A percentile compares a stretch with the other conserved stretches of the same genome.
Conservation (phyloP, 192 early-diverging fungal genomes). For the Coemansia biformis region DNA sequence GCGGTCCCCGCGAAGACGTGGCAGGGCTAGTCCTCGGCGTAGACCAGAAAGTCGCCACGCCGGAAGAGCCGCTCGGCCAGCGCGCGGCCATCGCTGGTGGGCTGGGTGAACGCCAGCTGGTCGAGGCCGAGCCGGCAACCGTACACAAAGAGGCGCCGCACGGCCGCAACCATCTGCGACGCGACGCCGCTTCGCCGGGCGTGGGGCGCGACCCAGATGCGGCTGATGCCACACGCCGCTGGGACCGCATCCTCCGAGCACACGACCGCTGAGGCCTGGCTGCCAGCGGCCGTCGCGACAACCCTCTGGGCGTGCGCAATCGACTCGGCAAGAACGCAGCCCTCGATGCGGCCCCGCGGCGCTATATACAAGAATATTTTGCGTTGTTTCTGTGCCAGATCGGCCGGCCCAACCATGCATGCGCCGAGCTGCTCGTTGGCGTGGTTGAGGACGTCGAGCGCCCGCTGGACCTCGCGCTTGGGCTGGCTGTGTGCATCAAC, state of each 20-base stretch:
- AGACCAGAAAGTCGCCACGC: conserved; percentile 52
- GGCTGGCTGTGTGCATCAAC: conserved; percentile 16
- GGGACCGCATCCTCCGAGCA: conserved; percentile 1
- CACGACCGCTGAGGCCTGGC: conserved; percentile 2
- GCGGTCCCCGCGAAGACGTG: too few species aligned
- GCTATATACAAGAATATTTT: conserved; percentile 48
- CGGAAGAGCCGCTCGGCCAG: conserved; percentile 48
- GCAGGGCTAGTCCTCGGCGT: conserved; percentile 34
- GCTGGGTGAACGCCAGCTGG: conserved; percentile 54
- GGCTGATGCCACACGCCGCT: conserved; percentile 51
- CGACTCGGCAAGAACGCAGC: conserved; percentile 51
- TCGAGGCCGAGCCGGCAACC: conserved; percentile 24
- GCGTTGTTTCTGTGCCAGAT: conserved; percentile 15
- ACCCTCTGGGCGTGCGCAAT: conserved; percentile 25
- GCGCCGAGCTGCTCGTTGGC: conserved; percentile 49
- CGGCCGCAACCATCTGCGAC: conserved; percentile 32
- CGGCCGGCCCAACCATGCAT: conserved; percentile 10
- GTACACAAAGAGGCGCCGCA: conserved; percentile 43
- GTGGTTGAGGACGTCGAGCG: conserved; percentile 31
- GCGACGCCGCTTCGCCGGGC: conserved; percentile 47
- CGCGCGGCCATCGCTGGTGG: conserved; percentile 43
- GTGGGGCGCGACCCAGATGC: conserved; percentile 52
- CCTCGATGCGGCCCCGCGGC: conserved; percentile 19
- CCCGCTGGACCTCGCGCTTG: conserved; percentile 25
- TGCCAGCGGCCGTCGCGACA: too few species aligned